Base-by-base conservation (phyloP, 441 rosid species). In the Populus hybrid region DNA sequence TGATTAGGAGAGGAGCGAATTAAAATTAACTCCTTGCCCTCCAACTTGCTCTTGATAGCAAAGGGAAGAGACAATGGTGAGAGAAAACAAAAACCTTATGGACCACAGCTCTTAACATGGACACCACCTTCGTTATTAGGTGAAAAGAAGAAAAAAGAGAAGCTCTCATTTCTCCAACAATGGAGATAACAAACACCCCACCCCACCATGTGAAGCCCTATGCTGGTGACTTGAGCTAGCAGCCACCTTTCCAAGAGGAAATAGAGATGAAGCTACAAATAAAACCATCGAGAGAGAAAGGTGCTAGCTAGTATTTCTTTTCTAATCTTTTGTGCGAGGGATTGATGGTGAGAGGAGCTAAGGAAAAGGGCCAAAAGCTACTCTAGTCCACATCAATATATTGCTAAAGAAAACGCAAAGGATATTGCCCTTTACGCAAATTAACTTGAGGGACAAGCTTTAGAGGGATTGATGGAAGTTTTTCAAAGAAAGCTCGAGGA, bases 181-280 rank as follows among this genome's bases (percentile, higher is more conserved):
- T 74, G 35, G 74, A 77, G 72, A 80, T 50, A 78, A 70, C 75
- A 68, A 14, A 35, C 59, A 57, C 46, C 28, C 69, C 86, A 83
- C 85, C 70, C 80, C 87, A 82, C 87, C 88, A 87, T 83, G 89
- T 83, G 88, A 83, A 79, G 53, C 36, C 64, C 84, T 73, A 66
- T 57, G 79, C 61, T 75, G 70, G 81, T 79, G 77, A 80, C 85
- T 84, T 82, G 81, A 86, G 86, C 71, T 20, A 81, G 80, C 85
- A 78, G 77, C 67, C 78, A 77, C 74, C 74, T 86, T 82, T 83
- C n/a, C 50, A 80, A 74, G 10, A 40, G 53, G 53, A 77, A 80
- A 65, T 78, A 75, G 81, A 80, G 74, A 18, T 53, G 69, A 78
- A 76, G 70, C 75, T 73, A 32, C 71, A 65, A 16, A 10, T 35